phyloP scores from a whole-genome alignment of 2,329 filamentous ascomycete species.

The Neonectria punicea region DNA sequence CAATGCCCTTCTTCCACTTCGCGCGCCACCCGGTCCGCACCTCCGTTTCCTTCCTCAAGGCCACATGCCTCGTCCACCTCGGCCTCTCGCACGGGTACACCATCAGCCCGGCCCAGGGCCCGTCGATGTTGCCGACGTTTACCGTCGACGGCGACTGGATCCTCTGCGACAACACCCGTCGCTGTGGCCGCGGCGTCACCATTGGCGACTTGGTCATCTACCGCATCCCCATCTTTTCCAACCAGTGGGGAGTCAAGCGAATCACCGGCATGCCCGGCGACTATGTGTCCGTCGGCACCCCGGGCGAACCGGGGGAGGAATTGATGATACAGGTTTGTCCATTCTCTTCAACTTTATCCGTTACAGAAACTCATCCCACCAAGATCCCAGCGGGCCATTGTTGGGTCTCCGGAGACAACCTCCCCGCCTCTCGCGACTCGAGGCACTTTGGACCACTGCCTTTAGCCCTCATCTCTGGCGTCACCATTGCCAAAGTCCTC shows the following conservation, averaged over 20 bases:
- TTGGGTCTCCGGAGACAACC: slow-evolving; percentile 90
- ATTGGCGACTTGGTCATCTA: slow-evolving; percentile 91
- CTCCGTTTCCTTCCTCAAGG: slow-evolving; percentile 48
- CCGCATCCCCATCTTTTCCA: slow-evolving; percentile 74
- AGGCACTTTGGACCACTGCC: slow-evolving; percentile 88
- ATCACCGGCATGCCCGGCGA: slow-evolving; percentile 81
- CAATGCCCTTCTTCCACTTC: slow-evolving; percentile 46
- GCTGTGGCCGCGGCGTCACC: slow-evolving; percentile 69
- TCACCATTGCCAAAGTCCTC: slow-evolving; percentile 74
- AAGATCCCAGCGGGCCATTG: slow-evolving; percentile 93
- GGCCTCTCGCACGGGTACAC: slow-evolving; percentile 70
- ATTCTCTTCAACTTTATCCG: not conserved
- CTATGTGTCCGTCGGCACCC: slow-evolving; percentile 75
- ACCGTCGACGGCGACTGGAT: slow-evolving; percentile 73
- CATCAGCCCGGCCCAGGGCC: slow-evolving; percentile 70
- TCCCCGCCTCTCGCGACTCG: slow-evolving; percentile 86
- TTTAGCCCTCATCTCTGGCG: slow-evolving; percentile 84
- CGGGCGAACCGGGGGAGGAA: slow-evolving; percentile 57
- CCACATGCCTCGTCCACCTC: slow-evolving; percentile 55
- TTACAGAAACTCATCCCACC: not conserved
- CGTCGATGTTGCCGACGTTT: slow-evolving; percentile 92
- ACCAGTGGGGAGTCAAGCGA: slow-evolving; percentile 77
- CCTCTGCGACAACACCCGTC: slow-evolving; percentile 73
- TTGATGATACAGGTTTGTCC: slow-evolving; percentile 72
- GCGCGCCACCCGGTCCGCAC: slow-evolving; percentile 54